phyloP scores from a whole-genome alignment of 1,284 basidiomycete genomes.

The Sphagnurus paluster region DNA sequence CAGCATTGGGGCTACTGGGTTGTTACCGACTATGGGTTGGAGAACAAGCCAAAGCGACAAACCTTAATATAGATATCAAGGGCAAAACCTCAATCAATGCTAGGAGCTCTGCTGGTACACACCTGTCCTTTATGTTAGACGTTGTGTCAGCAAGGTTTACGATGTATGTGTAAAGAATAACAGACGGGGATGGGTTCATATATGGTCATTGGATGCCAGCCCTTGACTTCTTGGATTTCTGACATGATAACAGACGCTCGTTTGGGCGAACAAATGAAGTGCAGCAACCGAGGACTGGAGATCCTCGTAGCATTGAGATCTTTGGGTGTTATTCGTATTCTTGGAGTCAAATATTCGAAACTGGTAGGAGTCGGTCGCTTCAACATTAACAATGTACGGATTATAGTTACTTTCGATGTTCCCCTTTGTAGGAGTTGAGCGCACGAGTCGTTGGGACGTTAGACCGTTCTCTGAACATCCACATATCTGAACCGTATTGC shows the following conservation, averaged over 20 bases:
- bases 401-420: conserved; percentile 59
- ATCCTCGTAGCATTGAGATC: conserved; percentile 64
- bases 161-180: conserved; percentile 12
- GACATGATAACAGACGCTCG: conserved; percentile 70
- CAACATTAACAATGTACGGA: not conserved
- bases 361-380: conserved; percentile 36
- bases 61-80: conserved; percentile 69
- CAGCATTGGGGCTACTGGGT: conserved; percentile 83
- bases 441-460: conserved; percentile 68
- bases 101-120: conserved; percentile 77
- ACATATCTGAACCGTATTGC: conserved; percentile 75
- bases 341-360: conserved; percentile 81
- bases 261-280: conserved; percentile 84
- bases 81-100: conserved; percentile 64
- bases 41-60: conserved; percentile 9
- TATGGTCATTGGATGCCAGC: conserved; percentile 68
- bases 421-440: conserved; percentile 77
- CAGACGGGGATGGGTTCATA: conserved; percentile 87
- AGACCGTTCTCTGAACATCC: conserved; percentile 69
- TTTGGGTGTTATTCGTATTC: conserved; percentile 67
- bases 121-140: conserved; percentile 62
- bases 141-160: not conserved
- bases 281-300: conserved; percentile 60
- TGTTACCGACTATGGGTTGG: too few species aligned
- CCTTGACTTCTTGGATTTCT: conserved; percentile 53